phyloP scores from a whole-genome alignment of 163 green algal genomes.

The Volvox carteri region DNA sequence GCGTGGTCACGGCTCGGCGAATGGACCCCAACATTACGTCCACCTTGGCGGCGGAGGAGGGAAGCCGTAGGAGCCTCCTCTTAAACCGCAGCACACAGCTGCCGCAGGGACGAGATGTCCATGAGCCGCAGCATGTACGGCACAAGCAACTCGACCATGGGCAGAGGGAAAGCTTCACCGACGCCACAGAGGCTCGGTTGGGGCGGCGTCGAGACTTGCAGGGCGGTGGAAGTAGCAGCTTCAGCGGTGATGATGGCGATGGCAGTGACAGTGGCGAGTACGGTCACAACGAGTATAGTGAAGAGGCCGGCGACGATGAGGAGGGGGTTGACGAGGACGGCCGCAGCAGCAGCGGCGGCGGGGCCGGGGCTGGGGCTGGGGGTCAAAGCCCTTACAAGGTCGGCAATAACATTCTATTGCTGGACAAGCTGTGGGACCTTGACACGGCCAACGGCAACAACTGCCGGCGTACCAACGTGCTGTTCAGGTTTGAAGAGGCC shows the following conservation, averaged over 20 bases:
- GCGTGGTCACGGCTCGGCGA: neutral
- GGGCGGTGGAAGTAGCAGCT: neutral
- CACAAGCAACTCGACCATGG: too few relatives aligned
- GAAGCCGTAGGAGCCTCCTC: too few relatives aligned
- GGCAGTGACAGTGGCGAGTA: neutral
- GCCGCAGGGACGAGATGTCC: too few relatives aligned
- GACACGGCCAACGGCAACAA: neutral
- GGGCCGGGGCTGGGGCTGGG: neutral
- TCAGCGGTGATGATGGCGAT: neutral
- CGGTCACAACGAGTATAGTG: neutral
- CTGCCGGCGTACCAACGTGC: conserved; percentile 46
- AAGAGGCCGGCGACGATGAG: neutral
- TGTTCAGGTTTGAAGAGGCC: conserved; percentile 43
- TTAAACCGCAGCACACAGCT: too few relatives aligned
- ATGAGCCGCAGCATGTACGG: too few relatives aligned
- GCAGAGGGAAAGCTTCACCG: too few relatives aligned
- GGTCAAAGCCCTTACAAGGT: neutral
- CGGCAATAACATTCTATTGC: neutral
- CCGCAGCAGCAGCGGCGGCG: neutral
- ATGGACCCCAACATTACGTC: neutral
- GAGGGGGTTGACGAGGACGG: neutral
- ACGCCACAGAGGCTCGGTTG: too few relatives aligned
- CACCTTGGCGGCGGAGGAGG: too few relatives aligned
- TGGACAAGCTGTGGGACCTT: conserved; percentile 33
- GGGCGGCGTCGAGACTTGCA: too few relatives aligned